Base-by-base conservation (phyloP, 371 early-diverging fungal genomes). In the Apophysomyces elegans region DNA sequence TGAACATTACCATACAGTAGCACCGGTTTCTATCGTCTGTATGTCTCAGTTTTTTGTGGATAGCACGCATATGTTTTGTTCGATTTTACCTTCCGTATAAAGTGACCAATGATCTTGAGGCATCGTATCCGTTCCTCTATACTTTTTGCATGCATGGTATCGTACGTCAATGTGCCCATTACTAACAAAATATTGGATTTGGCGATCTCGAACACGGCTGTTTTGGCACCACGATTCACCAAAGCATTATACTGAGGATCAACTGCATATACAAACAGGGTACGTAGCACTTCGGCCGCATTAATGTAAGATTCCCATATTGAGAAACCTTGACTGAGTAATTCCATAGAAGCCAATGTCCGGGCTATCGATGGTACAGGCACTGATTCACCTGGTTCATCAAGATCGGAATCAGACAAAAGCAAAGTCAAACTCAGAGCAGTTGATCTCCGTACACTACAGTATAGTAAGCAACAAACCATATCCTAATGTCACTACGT, bases 271-370 rank as follows among this genome's bases (percentile, higher is more conserved):
- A 70, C 63, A 61, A 93, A 88, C 2, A 95, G 64, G 0, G 88
- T 86, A 0, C 90, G 80, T 4, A 95, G 70, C 4, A 94, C 86
- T 3, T 84, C 85, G 4, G 91, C 77, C 0, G 89, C 88, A 65
- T 93, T 89, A 45, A 93, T 76, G 64, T 89, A 90, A 0, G 89
- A 84, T 58, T 94, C 93, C 94, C 94, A 94, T 0, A 84, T 81
- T 26, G 84, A 63, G 68, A 93, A 94, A 0, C 94, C 95, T 62
- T 87, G 84, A 3, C 92, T 90, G 6, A 94, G 66, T 5, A 95
- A 63, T 62, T 94, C 94, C 65, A 93, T 87, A 3, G 83, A 79
- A 2, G 94, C 91, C 0, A 89, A 71, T 37, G 88, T 74, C 14
- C 90, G 86, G 47, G 91, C 85, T 45, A 88, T 69, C 13, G 82